Evolutionary conservation across 768 basidiomycete genomes (phyloP), one percentile per base, ranked within the genome.

Genomic region (Gelatoporia subvermispora): DNA sequence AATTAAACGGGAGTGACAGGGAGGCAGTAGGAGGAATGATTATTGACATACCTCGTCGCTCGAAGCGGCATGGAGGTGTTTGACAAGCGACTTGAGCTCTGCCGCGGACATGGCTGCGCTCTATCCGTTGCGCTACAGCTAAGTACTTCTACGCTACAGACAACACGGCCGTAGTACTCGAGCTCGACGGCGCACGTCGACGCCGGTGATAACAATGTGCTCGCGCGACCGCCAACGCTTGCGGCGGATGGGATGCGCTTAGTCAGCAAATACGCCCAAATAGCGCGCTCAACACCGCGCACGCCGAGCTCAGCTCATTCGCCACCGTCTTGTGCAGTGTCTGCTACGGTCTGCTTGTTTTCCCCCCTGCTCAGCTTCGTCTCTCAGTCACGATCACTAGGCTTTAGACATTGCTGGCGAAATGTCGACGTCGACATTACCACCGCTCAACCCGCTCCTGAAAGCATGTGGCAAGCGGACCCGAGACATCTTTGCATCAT

Each of bases 21-120:
- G 61, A 64, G 60, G 56, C 60, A 62, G 63, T 63, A 67, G 56
- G 63, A 13, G 28, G 58, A 61, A 58, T 20, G n/a, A 64, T 62
- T 52, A 57, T 47, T 53, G 41, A 71, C 77, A 65, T 69, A 84
- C 82, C 79, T 78, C 67, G 50, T 72, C 72, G 36, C 68, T 74
- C 55, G 77, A 68, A 52, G 81, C 72, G 60, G 66, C 77, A 73
- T 88, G 84, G 57, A 90, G 72, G 73, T 82, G 77, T 75, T 88
- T 90, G 45, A 85, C 85, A 66, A 85, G 80, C 67, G 79, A 83
- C 76, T 81, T 88, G 70, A 90, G 74, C 70, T 88, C 86, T 62
- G 71, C 68, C 31, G 63, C 64, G 47, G 68, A 31, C 28, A 31
- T 31, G 28, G 5, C 13, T 13, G 28, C 7, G 28, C 28, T 31